Evolutionary conservation across 495 filamentous ascomycete species (phyloP).

Genomic region (Achaetomiella virescens): DNA sequence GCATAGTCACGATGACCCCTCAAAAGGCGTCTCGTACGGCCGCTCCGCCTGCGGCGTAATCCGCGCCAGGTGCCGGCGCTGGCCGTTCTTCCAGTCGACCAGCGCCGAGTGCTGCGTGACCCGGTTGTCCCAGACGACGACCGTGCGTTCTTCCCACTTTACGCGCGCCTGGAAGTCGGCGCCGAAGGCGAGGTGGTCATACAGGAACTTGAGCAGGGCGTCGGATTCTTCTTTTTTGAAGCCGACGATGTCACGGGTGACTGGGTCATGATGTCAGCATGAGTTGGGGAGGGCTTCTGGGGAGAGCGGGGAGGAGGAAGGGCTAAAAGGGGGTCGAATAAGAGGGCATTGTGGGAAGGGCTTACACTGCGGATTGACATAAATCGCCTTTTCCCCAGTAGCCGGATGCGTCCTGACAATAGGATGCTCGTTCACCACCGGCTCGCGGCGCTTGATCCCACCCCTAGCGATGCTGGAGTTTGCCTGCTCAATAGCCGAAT

Average conservation of each 20-base stretch:
- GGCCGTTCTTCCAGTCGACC: constrained; percentile 71
- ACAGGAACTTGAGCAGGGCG: constrained; percentile 77
- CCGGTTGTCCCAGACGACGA: constrained; percentile 87
- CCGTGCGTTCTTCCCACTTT: constrained; percentile 73
- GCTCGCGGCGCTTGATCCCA: constrained; percentile 63
- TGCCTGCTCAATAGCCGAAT: constrained; percentile 70
- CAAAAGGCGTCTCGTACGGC: constrained; percentile 63
- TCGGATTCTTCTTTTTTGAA: constrained; percentile 75
- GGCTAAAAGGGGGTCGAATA: not conserved
- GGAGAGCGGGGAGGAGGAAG: not conserved
- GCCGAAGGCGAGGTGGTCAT: constrained; percentile 74
- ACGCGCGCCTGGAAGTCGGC: constrained; percentile 87
- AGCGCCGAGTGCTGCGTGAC: constrained; percentile 74
- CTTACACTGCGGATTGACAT: constrained; percentile 81
- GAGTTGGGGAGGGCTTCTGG: not conserved
- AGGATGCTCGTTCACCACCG: constrained; percentile 65
- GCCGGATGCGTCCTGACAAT: constrained; percentile 73
- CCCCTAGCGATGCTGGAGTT: constrained; percentile 48
- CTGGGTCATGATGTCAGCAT: constrained; percentile 30
- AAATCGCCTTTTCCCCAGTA: constrained; percentile 82
- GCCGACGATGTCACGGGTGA: constrained; percentile 66
- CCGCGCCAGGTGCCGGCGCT: constrained; percentile 72
- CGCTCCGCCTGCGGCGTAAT: constrained; percentile 80
- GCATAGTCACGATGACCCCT: constrained; percentile 23
- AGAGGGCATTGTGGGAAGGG: constrained; percentile 7